Evolutionary conservation across 2,329 filamentous ascomycete genomes (phyloP), one percentile per base, ranked within the genome.

Genomic region (Coniochaeta hoffmannii): DNA sequence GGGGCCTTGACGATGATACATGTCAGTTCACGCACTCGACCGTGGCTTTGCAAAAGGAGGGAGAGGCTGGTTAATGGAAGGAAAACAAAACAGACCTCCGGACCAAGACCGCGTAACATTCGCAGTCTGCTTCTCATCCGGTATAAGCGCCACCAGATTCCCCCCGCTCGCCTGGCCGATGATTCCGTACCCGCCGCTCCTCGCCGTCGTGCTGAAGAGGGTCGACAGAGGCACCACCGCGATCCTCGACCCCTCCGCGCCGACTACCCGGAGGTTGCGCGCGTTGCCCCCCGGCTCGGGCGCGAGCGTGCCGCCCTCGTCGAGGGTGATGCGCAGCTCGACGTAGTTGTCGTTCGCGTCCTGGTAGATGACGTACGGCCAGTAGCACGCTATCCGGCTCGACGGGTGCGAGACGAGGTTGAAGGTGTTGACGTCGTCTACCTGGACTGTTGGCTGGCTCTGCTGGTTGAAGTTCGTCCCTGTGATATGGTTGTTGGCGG

Each of bases 321-420:
- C 15, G 9, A 57, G 53, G 9, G n/a, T 31, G 56, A 61, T 59
- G 44, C 57, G 55, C 30, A 59, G 41, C 44, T 60, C 57, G 26
- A 53, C 34, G 15, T 61, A 53, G 34, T 15, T 17, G 36, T 55
- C 56, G 3, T 19, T 11, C 8, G 41, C 2, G 54, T 52, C 26
- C 24, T 59, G 57, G 35, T 58, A 60, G 24, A 62, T 34, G n/a
- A 41, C 36, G 56, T 58, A 62, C 6, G 59, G 60, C 60, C 60
- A 62, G 54, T 61, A 62, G 17, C 53, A 34, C 2, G 57, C 26
- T 10, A 62, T 24, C 32, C 36, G 35, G 56, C 52, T 58, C 53
- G 54, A 46, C 34, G 30, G 32, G 24, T 28, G 35, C 4, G 59
- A 53, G 17, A 22, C 32, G 30, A 57, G 19, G 4, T 46, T 12